Base-by-base conservation (phyloP, 192 early-diverging fungal species). In the Backusella tuberculispora region DNA sequence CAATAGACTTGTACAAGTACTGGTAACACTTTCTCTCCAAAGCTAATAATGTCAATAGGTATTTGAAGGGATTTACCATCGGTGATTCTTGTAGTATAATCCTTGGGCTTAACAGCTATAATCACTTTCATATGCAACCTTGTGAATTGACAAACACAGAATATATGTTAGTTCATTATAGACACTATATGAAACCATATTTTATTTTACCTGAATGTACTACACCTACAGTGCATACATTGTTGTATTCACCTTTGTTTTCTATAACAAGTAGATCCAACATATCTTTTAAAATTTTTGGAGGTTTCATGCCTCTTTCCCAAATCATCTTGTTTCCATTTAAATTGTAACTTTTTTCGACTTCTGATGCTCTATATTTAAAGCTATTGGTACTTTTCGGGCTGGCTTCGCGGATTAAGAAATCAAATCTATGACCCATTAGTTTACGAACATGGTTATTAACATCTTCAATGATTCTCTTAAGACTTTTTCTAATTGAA, bases 251-350 rank as follows among this genome's bases (percentile, higher is more conserved):
- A 19, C 65, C 65, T 66, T 66, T 3, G 7, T 66, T 66, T 66
- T 66, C 65, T 66, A 42, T 3, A 0, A 66, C 7, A 66, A 66
- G 65, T 38, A 66, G 41, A 66, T 42, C 65, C 40, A 66, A 40
- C 65, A 66, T 66, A 15, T 66, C 34, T 66, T 66, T 66, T 66
- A 66, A 66, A 40, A 41, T 40, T 66, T 14, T 66, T 66, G 65
- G 15, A 9, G 42, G 65, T 19, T 66, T 66, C n/a, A 8, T 13
- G 42, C 15, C 42, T 66, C 38, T 66, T 66, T 66, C 41, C 5
- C 12, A 42, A 5, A 40, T 66, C 41, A 43, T 21, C 12, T 66
- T 66, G 65, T 66, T 66, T 3, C 53, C 42, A 40, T 66, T 41
- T 42, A 66, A 66, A 40, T 42, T 40, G 65, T 66, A 43, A 66